Conservation (phyloP, 805 yeast species). For the Nakazawaea wyomingensis region DNA sequence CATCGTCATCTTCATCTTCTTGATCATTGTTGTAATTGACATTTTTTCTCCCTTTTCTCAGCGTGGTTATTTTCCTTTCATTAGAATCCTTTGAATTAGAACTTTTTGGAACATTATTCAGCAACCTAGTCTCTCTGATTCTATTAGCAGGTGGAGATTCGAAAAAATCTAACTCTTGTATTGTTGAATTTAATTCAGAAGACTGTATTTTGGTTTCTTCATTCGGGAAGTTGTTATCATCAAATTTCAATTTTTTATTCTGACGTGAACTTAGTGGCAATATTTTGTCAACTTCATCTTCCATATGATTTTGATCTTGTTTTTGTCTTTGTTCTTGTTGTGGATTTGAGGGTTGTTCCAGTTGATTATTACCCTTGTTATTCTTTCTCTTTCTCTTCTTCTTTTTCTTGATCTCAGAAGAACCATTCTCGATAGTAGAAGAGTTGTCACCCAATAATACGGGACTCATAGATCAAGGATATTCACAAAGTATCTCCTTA, state of each 20-base stretch:
- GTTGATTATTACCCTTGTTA: background rate
- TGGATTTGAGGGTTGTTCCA: background rate
- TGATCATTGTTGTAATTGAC: constrained; percentile 34
- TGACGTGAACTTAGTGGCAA: constrained; percentile 9
- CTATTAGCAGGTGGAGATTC: background rate
- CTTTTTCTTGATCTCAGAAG: background rate
- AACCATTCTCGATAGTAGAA: background rate
- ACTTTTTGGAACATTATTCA: background rate
- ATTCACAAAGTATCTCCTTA: too few relatives aligned
- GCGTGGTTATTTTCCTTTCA: too few relatives aligned
- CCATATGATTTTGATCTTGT: background rate
- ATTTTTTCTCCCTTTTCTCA: constrained; percentile 16
- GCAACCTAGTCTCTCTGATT: constrained; percentile 4
- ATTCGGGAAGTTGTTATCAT: too few relatives aligned
- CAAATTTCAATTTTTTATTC: constrained; percentile 23
- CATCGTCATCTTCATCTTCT: constrained; percentile 22
- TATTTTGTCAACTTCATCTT: background rate
- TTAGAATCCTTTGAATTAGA: too few relatives aligned
- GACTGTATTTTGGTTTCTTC: too few relatives aligned
- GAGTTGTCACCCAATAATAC: background rate
- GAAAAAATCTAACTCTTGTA: background rate
- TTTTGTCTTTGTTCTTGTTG: background rate
- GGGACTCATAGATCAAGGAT: constrained; percentile 2
- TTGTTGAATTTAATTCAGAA: too few relatives aligned
- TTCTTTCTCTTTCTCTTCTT: constrained; percentile 6